Evolutionary conservation across 371 early-diverging fungal genomes (phyloP).

Genomic region (Syncephalastrum contaminatum): DNA sequence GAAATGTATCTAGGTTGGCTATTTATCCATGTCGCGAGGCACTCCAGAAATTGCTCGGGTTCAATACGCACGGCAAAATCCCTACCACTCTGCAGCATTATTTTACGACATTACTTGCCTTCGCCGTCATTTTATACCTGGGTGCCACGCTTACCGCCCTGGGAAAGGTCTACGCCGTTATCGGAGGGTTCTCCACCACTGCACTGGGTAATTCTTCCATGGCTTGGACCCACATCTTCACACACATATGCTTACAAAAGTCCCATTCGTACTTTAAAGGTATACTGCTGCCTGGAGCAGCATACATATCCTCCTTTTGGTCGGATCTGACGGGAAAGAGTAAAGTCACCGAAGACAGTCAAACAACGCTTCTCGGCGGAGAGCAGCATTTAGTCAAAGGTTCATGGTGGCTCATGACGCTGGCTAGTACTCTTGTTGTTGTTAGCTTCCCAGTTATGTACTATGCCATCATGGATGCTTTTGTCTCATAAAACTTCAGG

Average conservation of each 20-base stretch:
- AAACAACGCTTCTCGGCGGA: not conserved
- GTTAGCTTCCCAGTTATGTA: conserved; percentile 34
- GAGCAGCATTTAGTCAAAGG: conserved; percentile 5
- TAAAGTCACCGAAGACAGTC: not conserved
- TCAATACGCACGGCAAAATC: conserved; percentile 21
- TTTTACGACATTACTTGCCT: conserved; percentile 33
- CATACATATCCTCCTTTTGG: conserved; percentile 36
- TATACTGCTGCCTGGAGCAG: conserved; percentile 39
- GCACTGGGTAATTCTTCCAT: conserved; percentile 24
- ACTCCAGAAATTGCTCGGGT: conserved; percentile 41
- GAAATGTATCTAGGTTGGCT: conserved; percentile 18
- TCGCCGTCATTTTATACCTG: conserved; percentile 34
- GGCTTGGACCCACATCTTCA: not conserved
- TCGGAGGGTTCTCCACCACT: conserved; percentile 59
- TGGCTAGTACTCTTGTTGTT: conserved; percentile 16
- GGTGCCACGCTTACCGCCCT: conserved; percentile 47
- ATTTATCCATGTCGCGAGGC: conserved; percentile 56
- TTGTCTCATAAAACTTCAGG: conserved; percentile 3
- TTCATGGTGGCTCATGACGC: conserved; percentile 20
- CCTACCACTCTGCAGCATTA: conserved; percentile 43
- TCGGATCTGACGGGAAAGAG: conserved; percentile 20
- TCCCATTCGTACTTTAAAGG: conserved; percentile 14
- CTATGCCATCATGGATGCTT: conserved; percentile 25
- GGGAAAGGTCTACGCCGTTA: conserved; percentile 50
- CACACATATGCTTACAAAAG: conserved; percentile 2